Percentiles rank a stretch among this genome's conserved stretches.
phyloP scores from a whole-genome alignment of 352 stramenopile species.

The Phytophthora pisi region DNA sequence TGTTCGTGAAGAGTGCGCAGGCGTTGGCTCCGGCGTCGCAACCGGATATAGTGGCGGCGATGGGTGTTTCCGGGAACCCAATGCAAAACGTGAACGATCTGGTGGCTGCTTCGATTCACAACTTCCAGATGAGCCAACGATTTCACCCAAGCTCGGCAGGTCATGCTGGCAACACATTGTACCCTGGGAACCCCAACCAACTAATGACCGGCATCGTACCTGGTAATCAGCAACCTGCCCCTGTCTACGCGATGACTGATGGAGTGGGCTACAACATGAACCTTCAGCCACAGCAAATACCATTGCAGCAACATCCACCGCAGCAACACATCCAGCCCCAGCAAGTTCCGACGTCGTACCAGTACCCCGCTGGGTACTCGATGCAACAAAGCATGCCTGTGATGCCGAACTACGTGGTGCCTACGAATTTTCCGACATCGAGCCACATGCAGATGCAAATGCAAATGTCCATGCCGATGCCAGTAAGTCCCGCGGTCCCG shows the following conservation, averaged over 20 bases:
- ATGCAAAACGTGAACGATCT: slow-evolving; percentile 68
- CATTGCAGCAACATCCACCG: slow-evolving; percentile 20
- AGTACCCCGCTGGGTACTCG: slow-evolving; percentile 45
- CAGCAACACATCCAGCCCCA: slow-evolving; percentile 33
- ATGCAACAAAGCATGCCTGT: slow-evolving; percentile 53
- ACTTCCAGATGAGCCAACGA: slow-evolving; percentile 73
- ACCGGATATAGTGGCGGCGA: slow-evolving; percentile 22
- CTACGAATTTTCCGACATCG: slow-evolving; percentile 42
- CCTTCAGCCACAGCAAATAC: slow-evolving; percentile 31
- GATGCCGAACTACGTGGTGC: slow-evolving; percentile 58
- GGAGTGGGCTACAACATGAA: slow-evolving; percentile 48
- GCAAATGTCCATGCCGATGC: slow-evolving; percentile 40
- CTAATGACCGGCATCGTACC: slow-evolving; percentile 24
- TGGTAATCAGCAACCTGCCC: slow-evolving; percentile 28
- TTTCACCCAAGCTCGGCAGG: slow-evolving; percentile 41
- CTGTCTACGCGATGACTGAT: slow-evolving; percentile 55
- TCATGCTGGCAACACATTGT: slow-evolving; percentile 36
- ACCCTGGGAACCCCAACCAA: slow-evolving; percentile 33
- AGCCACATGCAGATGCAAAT: slow-evolving; percentile 51
- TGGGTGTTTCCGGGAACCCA: slow-evolving; percentile 35
- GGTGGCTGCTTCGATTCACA: slow-evolving; percentile 75
- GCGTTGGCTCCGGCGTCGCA: slow-evolving; percentile 27
- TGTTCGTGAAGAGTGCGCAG: slow-evolving; percentile 38
- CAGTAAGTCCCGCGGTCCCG: slow-evolving; percentile 27
- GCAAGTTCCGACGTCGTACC: slow-evolving; percentile 35